A percentile compares a stretch with the other conserved stretches of the same genome.
Evolutionary conservation across 2,329 filamentous ascomycete genomes (phyloP).

Genomic region (Escovopsis sp.): DNA sequence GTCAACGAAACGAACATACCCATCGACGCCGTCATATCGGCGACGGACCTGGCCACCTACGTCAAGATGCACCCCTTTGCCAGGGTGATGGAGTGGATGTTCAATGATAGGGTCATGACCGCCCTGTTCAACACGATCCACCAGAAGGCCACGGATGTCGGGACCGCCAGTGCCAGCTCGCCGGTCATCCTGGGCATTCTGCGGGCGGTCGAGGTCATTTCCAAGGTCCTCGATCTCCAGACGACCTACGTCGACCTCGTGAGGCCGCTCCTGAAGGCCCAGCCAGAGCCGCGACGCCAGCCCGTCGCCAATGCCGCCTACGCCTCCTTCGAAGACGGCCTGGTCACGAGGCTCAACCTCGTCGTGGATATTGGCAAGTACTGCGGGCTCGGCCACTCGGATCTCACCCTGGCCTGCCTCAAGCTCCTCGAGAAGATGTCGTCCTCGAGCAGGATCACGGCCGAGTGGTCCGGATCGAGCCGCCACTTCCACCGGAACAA

Average conservation of each 20-base stretch:
- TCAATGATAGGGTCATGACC: slow-evolving; percentile 76
- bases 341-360: slow-evolving; percentile 65
- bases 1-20: slow-evolving; percentile 63
- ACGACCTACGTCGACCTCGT: slow-evolving; percentile 85
- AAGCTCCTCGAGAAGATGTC: slow-evolving; percentile 76
- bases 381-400: slow-evolving; percentile 69
- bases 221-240: slow-evolving; percentile 71
- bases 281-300: slow-evolving; percentile 41
- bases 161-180: slow-evolving; percentile 59
- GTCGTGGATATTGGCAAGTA: slow-evolving; percentile 76
- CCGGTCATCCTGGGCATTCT: slow-evolving; percentile 68
- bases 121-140: slow-evolving; percentile 67
- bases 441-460: slow-evolving; percentile 66
- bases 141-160: slow-evolving; percentile 58
- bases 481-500: slow-evolving; percentile 60
- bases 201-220: slow-evolving; percentile 70
- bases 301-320: slow-evolving; percentile 56
- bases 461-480: slow-evolving; percentile 47
- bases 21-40: slow-evolving; percentile 60
- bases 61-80: slow-evolving; percentile 83
- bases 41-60: slow-evolving; percentile 65
- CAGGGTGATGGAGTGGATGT: slow-evolving; percentile 95
- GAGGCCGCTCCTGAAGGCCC: slow-evolving; percentile 55
- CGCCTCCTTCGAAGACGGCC: slow-evolving; percentile 81
- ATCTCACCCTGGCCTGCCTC: slow-evolving; percentile 66